Evolutionary conservation across 169 alveolate genomes (phyloP).

Genomic region (Eimeria necatrix): DNA sequence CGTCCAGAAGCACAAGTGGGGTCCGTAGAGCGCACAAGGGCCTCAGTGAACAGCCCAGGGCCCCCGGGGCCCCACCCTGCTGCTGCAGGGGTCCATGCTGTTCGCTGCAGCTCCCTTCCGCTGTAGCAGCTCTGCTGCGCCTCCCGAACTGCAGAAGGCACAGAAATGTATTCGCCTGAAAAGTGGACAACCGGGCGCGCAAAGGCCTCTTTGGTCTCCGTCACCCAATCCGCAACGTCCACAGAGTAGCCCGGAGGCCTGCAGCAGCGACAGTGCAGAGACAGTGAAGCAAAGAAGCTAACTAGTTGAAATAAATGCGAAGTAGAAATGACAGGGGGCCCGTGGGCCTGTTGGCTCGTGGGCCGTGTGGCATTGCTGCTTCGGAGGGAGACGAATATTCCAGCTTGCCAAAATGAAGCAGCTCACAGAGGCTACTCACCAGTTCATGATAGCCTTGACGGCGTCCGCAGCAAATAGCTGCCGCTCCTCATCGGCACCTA

Average conservation of each 20-base stretch:
- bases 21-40: not conserved
- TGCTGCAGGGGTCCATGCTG: not conserved
- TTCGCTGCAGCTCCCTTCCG: not conserved
- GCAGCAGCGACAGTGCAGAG: not conserved
- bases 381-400: not conserved
- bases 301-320: not conserved
- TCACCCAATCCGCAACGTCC: constrained; percentile 7
- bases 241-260: constrained; percentile 43
- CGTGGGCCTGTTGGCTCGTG: too few species aligned
- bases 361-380: not conserved
- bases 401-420: not conserved
- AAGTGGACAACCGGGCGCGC: not conserved
- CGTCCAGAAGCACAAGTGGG: not conserved
- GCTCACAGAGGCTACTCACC: constrained; percentile 8
- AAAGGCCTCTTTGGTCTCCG: constrained; percentile 40
- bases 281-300: not conserved
- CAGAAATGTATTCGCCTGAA: not conserved
- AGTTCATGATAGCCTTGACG: constrained; percentile 21
- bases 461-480: constrained; percentile 15
- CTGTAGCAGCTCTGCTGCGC: not conserved
- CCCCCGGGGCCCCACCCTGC: not conserved
- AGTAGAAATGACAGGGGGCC: not conserved
- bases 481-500: constrained; percentile 51
- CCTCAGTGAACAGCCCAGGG: constrained; percentile 30
- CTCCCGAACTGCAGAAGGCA: not conserved